phyloP scores from a whole-genome alignment of 352 stramenopile species.

The Phytophthora boehmeriae region DNA sequence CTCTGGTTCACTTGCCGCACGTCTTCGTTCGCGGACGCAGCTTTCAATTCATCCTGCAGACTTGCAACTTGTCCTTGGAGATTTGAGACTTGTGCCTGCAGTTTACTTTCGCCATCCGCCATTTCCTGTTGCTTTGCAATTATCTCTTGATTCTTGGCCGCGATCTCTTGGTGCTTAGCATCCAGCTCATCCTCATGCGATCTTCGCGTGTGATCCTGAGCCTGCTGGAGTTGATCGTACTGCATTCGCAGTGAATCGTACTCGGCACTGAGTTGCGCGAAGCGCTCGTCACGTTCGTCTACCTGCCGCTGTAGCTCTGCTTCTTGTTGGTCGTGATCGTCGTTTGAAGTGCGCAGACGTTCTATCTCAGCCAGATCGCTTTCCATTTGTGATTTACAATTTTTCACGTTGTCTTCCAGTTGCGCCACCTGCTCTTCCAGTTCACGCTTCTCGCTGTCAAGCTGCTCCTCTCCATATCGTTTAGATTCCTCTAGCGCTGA shows the following conservation, averaged over 20 bases:
- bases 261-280: constrained; percentile 55
- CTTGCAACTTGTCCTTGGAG: constrained; percentile 32
- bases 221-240: constrained; percentile 39
- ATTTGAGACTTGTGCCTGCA: neutral
- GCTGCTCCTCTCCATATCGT: constrained; percentile 49
- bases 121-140: constrained; percentile 14
- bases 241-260: constrained; percentile 54
- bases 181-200: constrained; percentile 27
- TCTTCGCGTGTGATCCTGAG: constrained; percentile 17
- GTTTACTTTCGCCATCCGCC: constrained; percentile 16
- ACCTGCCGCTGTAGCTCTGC: constrained; percentile 55
- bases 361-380: constrained; percentile 61
- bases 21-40: constrained; percentile 32
- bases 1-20: constrained; percentile 43
- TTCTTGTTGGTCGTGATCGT: constrained; percentile 41
- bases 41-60: constrained; percentile 27
- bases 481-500: constrained; percentile 59
- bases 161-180: constrained; percentile 35
- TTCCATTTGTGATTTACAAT: constrained; percentile 53
- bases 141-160: constrained; percentile 1
- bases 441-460: constrained; percentile 48
- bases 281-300: constrained; percentile 61
- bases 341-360: constrained; percentile 42
- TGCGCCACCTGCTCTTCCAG: constrained; percentile 57
- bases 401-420: constrained; percentile 58